Evolutionary conservation across 306 rosid genomes (phyloP), one percentile per base, ranked within the genome.

Genomic region (Ormosia emarginata): DNA sequence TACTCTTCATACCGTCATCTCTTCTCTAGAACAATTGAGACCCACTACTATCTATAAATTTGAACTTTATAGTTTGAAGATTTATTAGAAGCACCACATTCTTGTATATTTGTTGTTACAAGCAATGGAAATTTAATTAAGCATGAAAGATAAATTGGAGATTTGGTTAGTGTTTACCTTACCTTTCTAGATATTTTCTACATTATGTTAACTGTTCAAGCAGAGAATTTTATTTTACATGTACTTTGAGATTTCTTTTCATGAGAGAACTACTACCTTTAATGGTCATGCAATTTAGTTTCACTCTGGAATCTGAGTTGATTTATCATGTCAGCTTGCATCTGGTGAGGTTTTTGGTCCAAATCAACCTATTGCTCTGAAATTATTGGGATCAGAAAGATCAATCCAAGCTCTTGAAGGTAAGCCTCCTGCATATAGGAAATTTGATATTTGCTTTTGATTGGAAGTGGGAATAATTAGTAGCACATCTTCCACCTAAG

Each of bases 321-420:
- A 29, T 76, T 81, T 86, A 53, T 85, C 68, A 36, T 81, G 44
- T 33, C 90, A 95, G 99, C 88, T 95, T 78, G 99, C 99, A 53
- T 88, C 98, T 18, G 99, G 99, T 52, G 97, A 92, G 88, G 98
- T 93, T 84, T 95, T 93, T 24, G 99, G 99, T 79, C 84, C 94
- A 34, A 79, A 95, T 89, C 99, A 95, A 89, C 99, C 99, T 8
- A 17, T 95, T 71, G 95, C 98, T 9, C 87, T 95, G 88, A 95
- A 95, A 76, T 86, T 95, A 39, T 77, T 95, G 88, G 99, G 99
- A 74, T 95, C 99, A 24, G 94, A 93, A 84, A 92, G 90, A 86
- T 95, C 99, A 43, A 33, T 92, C 32, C 91, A 92, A 87, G 98
- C 99, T 66, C 98, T 95, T 78, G 99, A 95, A 95, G 99, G 99